Evolutionary conservation across 768 basidiomycete genomes (phyloP).

Genomic region (Tulasnella sp.): DNA sequence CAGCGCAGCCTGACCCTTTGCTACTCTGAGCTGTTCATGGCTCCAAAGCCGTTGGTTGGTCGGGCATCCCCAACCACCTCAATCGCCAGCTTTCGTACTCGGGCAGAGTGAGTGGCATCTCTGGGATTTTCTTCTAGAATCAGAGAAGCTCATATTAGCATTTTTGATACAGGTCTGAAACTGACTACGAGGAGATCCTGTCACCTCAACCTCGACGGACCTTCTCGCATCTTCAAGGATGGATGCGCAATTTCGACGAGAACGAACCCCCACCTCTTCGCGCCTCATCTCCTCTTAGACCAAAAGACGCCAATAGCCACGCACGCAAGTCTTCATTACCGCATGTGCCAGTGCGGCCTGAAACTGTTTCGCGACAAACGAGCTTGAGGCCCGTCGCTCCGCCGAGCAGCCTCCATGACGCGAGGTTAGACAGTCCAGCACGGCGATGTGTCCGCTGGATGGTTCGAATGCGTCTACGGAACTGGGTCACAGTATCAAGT

Average conservation of each 20-base stretch:
- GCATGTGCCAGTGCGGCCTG: not conserved
- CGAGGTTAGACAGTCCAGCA: slow-evolving; percentile 29
- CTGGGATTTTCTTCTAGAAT: too few relatives aligned
- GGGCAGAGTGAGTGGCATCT: slow-evolving; percentile 16
- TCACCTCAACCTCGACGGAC: slow-evolving; percentile 13
- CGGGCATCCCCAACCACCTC: slow-evolving; percentile 12
- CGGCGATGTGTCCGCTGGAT: slow-evolving; percentile 68
- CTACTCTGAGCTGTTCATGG: too few relatives aligned
- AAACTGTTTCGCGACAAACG: not conserved
- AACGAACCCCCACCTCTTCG: slow-evolving; percentile 2
- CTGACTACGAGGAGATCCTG: slow-evolving; percentile 18
- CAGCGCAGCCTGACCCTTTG: too few relatives aligned
- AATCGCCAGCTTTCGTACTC: slow-evolving; percentile 16
- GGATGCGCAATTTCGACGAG: slow-evolving; percentile 8
- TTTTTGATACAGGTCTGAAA: slow-evolving; percentile 15
- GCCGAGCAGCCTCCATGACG: slow-evolving; percentile 5
- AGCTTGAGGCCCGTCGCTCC: not conserved
- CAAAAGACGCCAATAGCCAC: not conserved
- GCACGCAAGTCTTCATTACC: slow-evolving; percentile 4
- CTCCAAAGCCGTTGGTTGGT: not conserved
- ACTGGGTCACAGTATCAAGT: slow-evolving; percentile 46
- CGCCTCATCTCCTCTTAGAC: slow-evolving; percentile 11
- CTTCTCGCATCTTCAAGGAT: slow-evolving; percentile 14
- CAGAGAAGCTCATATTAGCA: not conserved
- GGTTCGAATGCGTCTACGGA: slow-evolving; percentile 52